Conservation (phyloP, 169 alveolate species). For the Theileria equi region DNA sequence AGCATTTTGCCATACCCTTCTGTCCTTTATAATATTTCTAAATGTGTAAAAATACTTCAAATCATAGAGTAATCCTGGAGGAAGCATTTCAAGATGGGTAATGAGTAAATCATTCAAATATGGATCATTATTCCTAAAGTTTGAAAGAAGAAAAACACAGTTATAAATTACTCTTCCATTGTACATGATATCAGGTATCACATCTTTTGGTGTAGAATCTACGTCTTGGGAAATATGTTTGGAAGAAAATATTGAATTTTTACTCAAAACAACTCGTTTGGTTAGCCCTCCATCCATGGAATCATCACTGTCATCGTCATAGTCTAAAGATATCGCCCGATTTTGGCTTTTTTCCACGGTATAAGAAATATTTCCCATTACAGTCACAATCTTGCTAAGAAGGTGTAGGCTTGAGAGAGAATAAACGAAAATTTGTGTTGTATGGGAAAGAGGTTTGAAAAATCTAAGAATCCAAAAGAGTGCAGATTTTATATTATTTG, state of each 20-base stretch:
- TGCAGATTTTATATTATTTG: slow-evolving; percentile 20
- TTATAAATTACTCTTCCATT: slow-evolving; percentile 41
- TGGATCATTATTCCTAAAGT: slow-evolving; percentile 29
- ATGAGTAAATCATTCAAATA: slow-evolving; percentile 42
- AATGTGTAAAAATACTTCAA: slow-evolving; percentile 42
- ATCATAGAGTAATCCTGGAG: slow-evolving; percentile 41
- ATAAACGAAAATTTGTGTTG: slow-evolving; percentile 9
- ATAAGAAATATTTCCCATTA: slow-evolving; percentile 25
- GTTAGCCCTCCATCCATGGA: slow-evolving; percentile 8
- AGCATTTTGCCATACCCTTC: slow-evolving; percentile 24
- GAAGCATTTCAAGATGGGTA: slow-evolving; percentile 47
- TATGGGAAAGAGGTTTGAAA: slow-evolving; percentile 27
- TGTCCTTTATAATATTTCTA: slow-evolving; percentile 11
- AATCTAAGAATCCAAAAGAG: slow-evolving; percentile 40
- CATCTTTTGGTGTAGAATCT: background rate
- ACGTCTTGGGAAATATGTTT: background rate
- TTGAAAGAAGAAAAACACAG: slow-evolving; percentile 27
- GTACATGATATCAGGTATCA: slow-evolving; percentile 22
- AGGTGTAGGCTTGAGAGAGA: slow-evolving; percentile 33
- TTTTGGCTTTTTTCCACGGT: slow-evolving; percentile 1
- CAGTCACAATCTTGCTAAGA: background rate
- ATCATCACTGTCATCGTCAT: slow-evolving; percentile 21
- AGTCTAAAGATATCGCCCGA: background rate
- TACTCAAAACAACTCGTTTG: background rate
- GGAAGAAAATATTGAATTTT: background rate